Percentiles rank a stretch among this genome's conserved stretches.
Evolutionary conservation across 108 stramenopile species (phyloP).

Genomic region (Aurantiochytrium sp.): DNA sequence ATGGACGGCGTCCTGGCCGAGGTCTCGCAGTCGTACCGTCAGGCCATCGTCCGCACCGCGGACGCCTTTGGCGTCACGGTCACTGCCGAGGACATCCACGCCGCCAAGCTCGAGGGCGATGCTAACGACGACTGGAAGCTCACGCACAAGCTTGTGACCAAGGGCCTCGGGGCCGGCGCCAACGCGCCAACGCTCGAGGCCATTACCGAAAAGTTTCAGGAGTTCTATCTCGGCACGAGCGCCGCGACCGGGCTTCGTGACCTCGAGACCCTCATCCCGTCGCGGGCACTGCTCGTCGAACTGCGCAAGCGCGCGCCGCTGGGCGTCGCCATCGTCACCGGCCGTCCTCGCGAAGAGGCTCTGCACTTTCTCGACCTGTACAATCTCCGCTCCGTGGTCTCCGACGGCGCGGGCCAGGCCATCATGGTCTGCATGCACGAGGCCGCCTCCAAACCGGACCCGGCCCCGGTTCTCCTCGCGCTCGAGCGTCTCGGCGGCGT

Average conservation of each 20-base stretch:
- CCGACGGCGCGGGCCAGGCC: conserved; percentile 33
- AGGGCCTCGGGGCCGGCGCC: conserved; percentile 40
- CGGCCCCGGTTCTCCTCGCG: conserved; percentile 64
- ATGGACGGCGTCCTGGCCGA: conserved; percentile 91
- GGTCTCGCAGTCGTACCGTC: conserved; percentile 71
- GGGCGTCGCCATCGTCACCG: conserved; percentile 74
- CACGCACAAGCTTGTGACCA: conserved; percentile 61
- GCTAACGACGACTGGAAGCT: conserved; percentile 89
- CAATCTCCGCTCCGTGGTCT: conserved; percentile 56
- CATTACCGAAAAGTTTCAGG: conserved; percentile 78
- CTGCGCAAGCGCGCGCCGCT: conserved; percentile 46
- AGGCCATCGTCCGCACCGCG: conserved; percentile 69
- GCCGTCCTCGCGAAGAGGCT: conserved; percentile 75
- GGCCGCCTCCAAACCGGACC: conserved; percentile 80
- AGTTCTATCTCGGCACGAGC: conserved; percentile 69
- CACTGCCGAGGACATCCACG: conserved; percentile 58
- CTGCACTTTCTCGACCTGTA: conserved; percentile 67
- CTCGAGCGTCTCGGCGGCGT: conserved; percentile 58
- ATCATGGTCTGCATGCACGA: conserved; percentile 78
- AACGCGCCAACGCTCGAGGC: conserved; percentile 62
- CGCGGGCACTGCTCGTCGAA: conserved; percentile 62
- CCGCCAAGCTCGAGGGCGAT: conserved; percentile 73
- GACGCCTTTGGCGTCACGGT: conserved; percentile 66
- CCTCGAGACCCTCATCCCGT: conserved; percentile 69
- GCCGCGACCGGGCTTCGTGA: conserved; percentile 58